Conservation (phyloP, 1,284 basidiomycete genomes). For the Apiotrichum akiyoshidainum region DNA sequence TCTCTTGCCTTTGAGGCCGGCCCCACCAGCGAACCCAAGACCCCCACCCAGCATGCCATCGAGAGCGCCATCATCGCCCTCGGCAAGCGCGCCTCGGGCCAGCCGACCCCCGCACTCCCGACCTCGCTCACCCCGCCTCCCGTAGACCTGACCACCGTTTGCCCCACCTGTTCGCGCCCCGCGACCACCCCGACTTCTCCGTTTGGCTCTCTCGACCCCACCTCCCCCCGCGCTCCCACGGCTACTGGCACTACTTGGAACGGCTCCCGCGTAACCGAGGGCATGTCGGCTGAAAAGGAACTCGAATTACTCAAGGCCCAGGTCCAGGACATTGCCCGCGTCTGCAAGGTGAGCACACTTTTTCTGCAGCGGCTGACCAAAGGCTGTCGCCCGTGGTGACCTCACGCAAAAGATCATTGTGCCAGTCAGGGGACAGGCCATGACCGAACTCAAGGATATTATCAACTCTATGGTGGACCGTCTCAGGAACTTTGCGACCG, state of each 20-base stretch:
- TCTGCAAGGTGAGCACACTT: slow-evolving; percentile 75
- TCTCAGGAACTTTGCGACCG: slow-evolving; percentile 54
- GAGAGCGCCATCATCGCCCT: slow-evolving; percentile 40
- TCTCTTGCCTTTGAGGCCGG: slow-evolving; percentile 43
- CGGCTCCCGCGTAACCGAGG: slow-evolving; percentile 28
- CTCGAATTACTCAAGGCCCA: slow-evolving; percentile 78
- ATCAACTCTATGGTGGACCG: slow-evolving; percentile 89
- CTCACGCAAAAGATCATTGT: slow-evolving; percentile 95
- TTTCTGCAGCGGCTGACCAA: too few species aligned
- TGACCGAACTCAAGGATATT: slow-evolving; percentile 96
- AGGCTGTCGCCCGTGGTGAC: slow-evolving; percentile 89
- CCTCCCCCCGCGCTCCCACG: slow-evolving; percentile 26
- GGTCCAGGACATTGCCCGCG: slow-evolving; percentile 84
- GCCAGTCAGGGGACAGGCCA: slow-evolving; percentile 90
- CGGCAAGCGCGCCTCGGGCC: slow-evolving; percentile 28
- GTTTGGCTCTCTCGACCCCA: slow-evolving; percentile 21
- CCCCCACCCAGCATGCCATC: slow-evolving; percentile 39
- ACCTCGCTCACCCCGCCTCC: slow-evolving; percentile 28
- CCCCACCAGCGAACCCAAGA: slow-evolving; percentile 25
- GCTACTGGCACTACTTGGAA: slow-evolving; percentile 30
- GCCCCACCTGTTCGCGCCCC: slow-evolving; percentile 27
- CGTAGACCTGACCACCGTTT: slow-evolving; percentile 29
- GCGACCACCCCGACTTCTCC: slow-evolving; percentile 12
- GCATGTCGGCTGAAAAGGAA: slow-evolving; percentile 60
- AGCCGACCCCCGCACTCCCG: slow-evolving; percentile 2